A percentile compares a stretch with the other conserved stretches of the same genome.
Evolutionary conservation across 352 stramenopile species (phyloP).

Genomic region (Pythium scleroteichum): DNA sequence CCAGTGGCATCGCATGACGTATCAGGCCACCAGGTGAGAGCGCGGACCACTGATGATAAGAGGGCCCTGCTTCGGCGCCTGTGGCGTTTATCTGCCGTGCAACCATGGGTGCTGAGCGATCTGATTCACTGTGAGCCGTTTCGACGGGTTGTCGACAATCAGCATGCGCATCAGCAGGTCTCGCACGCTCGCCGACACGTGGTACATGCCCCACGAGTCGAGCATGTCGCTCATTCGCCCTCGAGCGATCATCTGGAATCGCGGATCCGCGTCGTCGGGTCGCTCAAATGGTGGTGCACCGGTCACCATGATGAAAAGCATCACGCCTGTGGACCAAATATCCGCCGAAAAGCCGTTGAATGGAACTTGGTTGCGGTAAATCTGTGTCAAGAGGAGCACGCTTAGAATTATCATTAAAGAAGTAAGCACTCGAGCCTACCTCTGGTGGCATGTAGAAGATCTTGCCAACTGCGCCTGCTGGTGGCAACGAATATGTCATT

Average conservation of each 20-base stretch:
- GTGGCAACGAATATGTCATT: conserved; percentile 86
- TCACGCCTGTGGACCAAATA: conserved; percentile 93
- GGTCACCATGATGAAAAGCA: conserved; percentile 95
- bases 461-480: conserved; percentile 81
- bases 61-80: too few species aligned
- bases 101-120: conserved; percentile 86
- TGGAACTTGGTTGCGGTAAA: conserved; percentile 87
- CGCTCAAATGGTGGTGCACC: conserved; percentile 91
- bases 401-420: not conserved
- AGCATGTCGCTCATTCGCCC: conserved; percentile 84
- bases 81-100: conserved; percentile 47
- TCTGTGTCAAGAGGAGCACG: conserved; percentile 35
- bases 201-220: conserved; percentile 85
- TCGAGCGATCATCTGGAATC: conserved; percentile 84
- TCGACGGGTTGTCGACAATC: conserved; percentile 76
- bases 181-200: conserved; percentile 69
- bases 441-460: conserved; percentile 91
- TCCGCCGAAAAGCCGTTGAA: conserved; percentile 93
- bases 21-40: not conserved
- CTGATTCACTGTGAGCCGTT: conserved; percentile 77
- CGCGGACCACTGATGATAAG: too few species aligned
- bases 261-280: conserved; percentile 74
- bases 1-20: not conserved
- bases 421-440: conserved; percentile 32
- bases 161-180: conserved; percentile 81